A percentile compares a stretch with the other conserved stretches of the same genome.
Evolutionary conservation across 345 rosid genomes (phyloP).

Genomic region (Limnanthes douglasii): DNA sequence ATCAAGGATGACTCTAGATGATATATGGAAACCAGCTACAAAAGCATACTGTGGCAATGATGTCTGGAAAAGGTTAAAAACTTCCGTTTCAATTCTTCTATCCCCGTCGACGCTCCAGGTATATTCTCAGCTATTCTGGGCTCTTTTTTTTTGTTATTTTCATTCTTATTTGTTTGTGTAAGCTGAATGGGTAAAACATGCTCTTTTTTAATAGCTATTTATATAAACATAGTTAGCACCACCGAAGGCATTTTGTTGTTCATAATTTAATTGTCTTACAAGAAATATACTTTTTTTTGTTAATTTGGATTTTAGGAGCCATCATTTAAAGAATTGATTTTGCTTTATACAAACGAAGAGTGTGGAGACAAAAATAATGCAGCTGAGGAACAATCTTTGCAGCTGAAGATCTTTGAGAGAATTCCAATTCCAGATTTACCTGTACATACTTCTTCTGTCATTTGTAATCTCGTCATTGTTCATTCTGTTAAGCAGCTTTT

Average conservation of each 20-base stretch:
- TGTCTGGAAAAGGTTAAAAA: constrained; percentile 64
- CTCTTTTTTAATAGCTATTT: constrained; percentile 1
- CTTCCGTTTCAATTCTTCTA: constrained; percentile 68
- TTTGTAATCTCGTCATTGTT: neutral
- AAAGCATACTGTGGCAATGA: constrained; percentile 48
- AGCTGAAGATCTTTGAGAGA: constrained; percentile 64
- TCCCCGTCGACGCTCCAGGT: constrained; percentile 89
- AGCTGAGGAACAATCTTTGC: constrained; percentile 46
- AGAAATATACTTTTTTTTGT: constrained; percentile 6
- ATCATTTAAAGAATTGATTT: constrained; percentile 74
- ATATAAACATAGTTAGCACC: neutral
- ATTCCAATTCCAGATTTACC: constrained; percentile 96
- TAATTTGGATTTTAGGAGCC: constrained; percentile 55
- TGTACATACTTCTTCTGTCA: constrained; percentile 26
- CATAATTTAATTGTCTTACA: neutral
- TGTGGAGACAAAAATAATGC: constrained; percentile 21
- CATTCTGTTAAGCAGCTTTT: too few species aligned
- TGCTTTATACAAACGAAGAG: constrained; percentile 52
- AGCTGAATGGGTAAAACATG: constrained; percentile 2
- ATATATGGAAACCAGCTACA: constrained; percentile 87
- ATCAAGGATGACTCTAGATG: constrained; percentile 84
- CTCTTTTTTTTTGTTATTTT: constrained; percentile 4
- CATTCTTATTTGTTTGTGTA: constrained; percentile 3
- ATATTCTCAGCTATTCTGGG: constrained; percentile 5
- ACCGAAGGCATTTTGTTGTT: constrained; percentile 2